Evolutionary conservation across 108 stramenopile genomes (phyloP), one percentile per base, ranked within the genome.

Genomic region (Fragilaria crotonensis): DNA sequence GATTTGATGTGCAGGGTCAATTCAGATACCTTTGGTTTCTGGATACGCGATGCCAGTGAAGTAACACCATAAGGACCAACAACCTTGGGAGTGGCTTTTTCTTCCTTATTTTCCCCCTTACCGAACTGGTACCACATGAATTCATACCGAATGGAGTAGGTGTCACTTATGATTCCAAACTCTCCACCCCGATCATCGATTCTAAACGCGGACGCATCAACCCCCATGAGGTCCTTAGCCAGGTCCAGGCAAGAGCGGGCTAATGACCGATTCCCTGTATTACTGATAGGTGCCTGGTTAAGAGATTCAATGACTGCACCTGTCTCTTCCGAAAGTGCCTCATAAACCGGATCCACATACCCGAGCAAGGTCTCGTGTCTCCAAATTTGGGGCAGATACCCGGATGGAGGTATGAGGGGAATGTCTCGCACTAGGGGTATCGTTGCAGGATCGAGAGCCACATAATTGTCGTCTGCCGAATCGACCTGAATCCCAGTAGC

Each of bases 401-500:
- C 36, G 14, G 14, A 14, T 11, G 36, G 36, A 41, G 36, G 36
- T 57, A 30, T 66, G 52, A 17, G 59, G 59, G 31, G 57, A 33
- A 60, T 41, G 30, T 52, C 51, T 1, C 25, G 17, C 22, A 52
- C 11, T 25, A 23, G 18, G 5, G 51, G 25, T 52, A 52, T 3
- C 26, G 22, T 52, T 2, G 22, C 2, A 3, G 51, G 51, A 52
- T 52, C 2, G 25, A 52, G 25, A 2, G 51, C 23, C 2, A 52
- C 21, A 52, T 25, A 52, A 5, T 11, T 49, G 19, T 49, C 20
- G 57, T 59, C 46, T 54, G 36, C 54, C 28, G 69, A 55, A 52
- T 64, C 64, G 5, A 76, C 71, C 58, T 87, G 70, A 65, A 85
- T 21, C 89, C 89, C 46, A 91, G 64, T 18, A 87, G 30, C 3